phyloP scores from a whole-genome alignment of 75 land plant species.

The Sequoia sempervirens region DNA sequence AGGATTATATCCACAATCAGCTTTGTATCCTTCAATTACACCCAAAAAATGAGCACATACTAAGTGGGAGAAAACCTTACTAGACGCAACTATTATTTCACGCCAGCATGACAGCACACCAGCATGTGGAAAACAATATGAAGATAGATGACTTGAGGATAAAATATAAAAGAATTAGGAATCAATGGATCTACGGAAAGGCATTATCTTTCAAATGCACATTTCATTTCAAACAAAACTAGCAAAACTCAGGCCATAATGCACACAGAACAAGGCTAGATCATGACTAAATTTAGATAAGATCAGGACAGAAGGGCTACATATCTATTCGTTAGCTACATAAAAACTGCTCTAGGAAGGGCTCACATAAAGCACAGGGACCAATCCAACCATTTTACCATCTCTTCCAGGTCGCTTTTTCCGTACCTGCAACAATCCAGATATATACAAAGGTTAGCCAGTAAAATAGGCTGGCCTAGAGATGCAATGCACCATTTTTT shows the following conservation, averaged over 20 bases:
- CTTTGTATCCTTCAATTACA: not conserved
- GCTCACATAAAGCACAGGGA: conserved; percentile 91
- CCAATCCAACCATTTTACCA: conserved; percentile 92
- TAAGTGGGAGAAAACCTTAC: not conserved
- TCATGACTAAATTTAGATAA: not conserved
- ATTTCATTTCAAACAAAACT: not conserved
- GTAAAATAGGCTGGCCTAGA: not conserved
- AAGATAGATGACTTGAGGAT: not conserved
- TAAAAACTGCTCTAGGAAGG: conserved; percentile 17
- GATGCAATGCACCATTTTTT: not conserved
- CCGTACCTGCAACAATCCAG: conserved; percentile 53
- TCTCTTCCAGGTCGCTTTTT: conserved; percentile 96
- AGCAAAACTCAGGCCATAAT: not conserved
- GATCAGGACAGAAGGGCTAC: not conserved
- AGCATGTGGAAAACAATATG: not conserved
- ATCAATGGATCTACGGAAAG: not conserved
- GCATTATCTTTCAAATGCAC: not conserved
- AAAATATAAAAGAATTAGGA: not conserved
- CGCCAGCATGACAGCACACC: not conserved
- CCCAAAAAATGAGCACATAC: not conserved
- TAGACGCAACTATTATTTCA: not conserved
- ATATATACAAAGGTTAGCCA: not conserved
- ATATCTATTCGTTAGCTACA: not conserved
- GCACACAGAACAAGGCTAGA: not conserved
- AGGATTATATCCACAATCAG: not conserved